phyloP scores from a whole-genome alignment of 345 rosid species.

The Toxicodendron radicans region DNA sequence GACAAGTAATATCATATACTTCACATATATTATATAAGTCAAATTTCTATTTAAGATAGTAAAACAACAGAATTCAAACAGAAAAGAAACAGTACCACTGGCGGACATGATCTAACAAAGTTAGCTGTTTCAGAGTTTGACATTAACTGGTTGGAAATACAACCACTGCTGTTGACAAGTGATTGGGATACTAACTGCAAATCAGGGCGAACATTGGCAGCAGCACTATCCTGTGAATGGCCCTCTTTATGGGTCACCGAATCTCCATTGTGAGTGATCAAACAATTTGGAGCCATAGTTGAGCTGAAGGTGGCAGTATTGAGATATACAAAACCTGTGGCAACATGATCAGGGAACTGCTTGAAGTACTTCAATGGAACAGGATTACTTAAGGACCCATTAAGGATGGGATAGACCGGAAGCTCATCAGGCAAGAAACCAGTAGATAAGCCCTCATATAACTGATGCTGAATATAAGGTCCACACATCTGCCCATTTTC shows the following conservation, averaged over 20 bases:
- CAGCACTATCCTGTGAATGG: constrained; percentile 26
- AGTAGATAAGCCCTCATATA: constrained; percentile 72
- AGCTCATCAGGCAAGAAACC: constrained; percentile 89
- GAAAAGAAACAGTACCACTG: constrained; percentile 47
- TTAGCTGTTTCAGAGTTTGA: constrained; percentile 34
- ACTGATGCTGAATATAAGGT: constrained; percentile 84
- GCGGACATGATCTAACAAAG: constrained; percentile 27
- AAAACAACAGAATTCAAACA: constrained; percentile 17
- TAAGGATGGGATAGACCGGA: constrained; percentile 74
- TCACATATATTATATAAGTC: not conserved
- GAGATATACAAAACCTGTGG: constrained; percentile 74
- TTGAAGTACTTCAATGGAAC: constrained; percentile 82
- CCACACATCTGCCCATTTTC: constrained; percentile 92
- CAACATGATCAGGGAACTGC: constrained; percentile 86
- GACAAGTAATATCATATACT: not conserved
- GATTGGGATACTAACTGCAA: constrained; percentile 35
- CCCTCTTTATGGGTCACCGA: constrained; percentile 26
- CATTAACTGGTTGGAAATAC: constrained; percentile 27
- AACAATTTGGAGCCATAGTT: constrained; percentile 25
- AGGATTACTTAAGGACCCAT: constrained; percentile 56
- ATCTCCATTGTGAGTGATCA: constrained; percentile 24
- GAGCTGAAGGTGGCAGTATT: constrained; percentile 31
- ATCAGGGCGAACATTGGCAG: constrained; percentile 24
- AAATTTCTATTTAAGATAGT: not conserved
- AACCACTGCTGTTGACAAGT: constrained; percentile 27